These are phyloP conservation scores for Penicillium maclennaniae DNA, from an alignment of 495 filamentous ascomycete genomes.

Conservation along the genomic window DNA sequence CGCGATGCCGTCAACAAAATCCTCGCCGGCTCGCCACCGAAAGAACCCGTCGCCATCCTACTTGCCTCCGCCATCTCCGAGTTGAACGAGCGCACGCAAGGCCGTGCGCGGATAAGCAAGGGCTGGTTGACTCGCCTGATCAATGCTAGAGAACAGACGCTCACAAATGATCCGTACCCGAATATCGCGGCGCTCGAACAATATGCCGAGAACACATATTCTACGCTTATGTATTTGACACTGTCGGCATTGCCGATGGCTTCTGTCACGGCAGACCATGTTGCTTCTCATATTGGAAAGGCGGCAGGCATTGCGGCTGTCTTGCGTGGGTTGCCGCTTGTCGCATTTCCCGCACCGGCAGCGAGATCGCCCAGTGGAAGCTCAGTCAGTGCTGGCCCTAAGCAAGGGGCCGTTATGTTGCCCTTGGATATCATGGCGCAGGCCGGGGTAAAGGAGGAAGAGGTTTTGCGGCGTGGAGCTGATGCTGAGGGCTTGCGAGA, in stretches of 20 bases:
- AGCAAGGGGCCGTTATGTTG: conserved; percentile 67
- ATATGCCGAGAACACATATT: conserved; percentile 93
- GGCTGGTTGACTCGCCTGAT: conserved; percentile 80
- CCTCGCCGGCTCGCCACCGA: conserved; percentile 70
- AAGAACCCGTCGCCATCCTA: conserved; percentile 87
- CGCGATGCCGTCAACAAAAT: conserved; percentile 72
- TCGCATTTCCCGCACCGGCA: conserved; percentile 72
- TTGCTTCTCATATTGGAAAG: conserved; percentile 93
- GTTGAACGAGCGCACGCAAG: conserved; percentile 52
- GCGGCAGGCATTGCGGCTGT: conserved; percentile 83
- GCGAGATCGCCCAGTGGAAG: conserved; percentile 47
- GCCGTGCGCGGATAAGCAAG: conserved; percentile 61
- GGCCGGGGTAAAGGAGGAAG: conserved; percentile 74
- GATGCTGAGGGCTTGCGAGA: conserved; percentile 76
- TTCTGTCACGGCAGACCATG: conserved; percentile 82
- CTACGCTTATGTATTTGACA: conserved; percentile 86
- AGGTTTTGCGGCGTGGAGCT: conserved; percentile 75
- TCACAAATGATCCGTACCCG: conserved; percentile 78
- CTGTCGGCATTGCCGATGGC: conserved; percentile 70
- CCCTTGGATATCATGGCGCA: conserved; percentile 90
- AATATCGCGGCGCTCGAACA: conserved; percentile 70
- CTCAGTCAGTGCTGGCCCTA: conserved; percentile 15
- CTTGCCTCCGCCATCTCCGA: conserved; percentile 64
- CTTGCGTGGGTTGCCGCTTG: conserved; percentile 74
- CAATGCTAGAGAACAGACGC: conserved; percentile 71